Percentiles rank a stretch among this genome's conserved stretches.
Evolutionary conservation across 805 yeast species (phyloP).

Genomic region (Wickerhamomyces xylosicus): DNA sequence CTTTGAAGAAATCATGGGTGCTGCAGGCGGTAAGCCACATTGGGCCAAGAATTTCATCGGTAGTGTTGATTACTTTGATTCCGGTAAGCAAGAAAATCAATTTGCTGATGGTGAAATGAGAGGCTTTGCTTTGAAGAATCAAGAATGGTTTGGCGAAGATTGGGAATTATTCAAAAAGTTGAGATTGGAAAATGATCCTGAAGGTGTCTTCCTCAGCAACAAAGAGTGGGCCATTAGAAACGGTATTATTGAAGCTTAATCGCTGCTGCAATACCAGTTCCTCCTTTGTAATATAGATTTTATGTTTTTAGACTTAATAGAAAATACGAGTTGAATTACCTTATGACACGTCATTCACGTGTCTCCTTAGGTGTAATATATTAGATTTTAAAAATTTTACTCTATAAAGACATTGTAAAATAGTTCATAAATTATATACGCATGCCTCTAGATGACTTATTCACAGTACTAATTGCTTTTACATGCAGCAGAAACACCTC

Average conservation of each 20-base stretch:
- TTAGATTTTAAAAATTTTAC: too few species aligned
- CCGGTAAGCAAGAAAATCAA: conserved; percentile 24
- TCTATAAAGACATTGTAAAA: too few species aligned
- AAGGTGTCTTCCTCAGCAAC: conserved; percentile 70
- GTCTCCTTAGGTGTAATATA: too few species aligned
- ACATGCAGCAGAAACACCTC: conserved; percentile 53
- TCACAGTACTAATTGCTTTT: too few species aligned
- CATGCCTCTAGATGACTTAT: background rate
- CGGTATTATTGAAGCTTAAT: conserved; percentile 36
- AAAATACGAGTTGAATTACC: too few species aligned
- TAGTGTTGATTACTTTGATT: conserved; percentile 23
- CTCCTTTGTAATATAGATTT: background rate
- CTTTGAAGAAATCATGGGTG: conserved; percentile 72
- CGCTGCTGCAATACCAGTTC: background rate
- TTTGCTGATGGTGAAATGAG: conserved; percentile 61
- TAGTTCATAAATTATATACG: too few species aligned
- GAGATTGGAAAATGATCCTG: conserved; percentile 67
- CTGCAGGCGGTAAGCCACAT: conserved; percentile 89
- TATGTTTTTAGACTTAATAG: too few species aligned
- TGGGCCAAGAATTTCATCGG: conserved; percentile 97
- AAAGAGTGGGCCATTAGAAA: conserved; percentile 75
- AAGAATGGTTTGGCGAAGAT: conserved; percentile 74
- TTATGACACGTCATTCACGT: too few species aligned
- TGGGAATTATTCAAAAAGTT: conserved; percentile 49
- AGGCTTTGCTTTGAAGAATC: conserved; percentile 62